Evolutionary conservation across 2,329 filamentous ascomycete genomes (phyloP), one percentile per base, ranked within the genome.

Genomic region (Plectosphaerella cucumerina): DNA sequence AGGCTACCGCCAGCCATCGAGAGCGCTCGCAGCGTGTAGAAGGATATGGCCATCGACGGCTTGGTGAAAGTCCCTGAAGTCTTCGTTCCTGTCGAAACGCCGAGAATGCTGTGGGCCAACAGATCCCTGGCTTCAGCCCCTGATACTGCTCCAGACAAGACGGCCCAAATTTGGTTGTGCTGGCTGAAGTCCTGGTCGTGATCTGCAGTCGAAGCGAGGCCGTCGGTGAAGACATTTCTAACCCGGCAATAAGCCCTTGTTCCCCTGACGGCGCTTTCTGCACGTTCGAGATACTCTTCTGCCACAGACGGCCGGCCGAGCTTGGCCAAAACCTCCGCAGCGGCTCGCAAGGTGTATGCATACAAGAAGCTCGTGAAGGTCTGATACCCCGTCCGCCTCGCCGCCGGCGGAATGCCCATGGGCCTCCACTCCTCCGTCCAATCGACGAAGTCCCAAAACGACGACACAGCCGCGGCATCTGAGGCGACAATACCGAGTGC

Each of bases 371-470:
- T 52, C 43, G 56, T 56, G 37, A 52, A 58, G 4, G 56, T 58
- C 21, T 53, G 53, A 4, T 63, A 49, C 45, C 71, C 71, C 2
- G 66, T 64, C 12, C 57, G 58, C 9, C 66, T 58, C 4, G 66
- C 70, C 0, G 69, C 65, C 0, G 66, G 67, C 0, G 71, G 70
- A 0, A 73, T 69, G 4, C 71, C 71, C 44, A 69, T 50, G 3
- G 56, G 56, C 10, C 50, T 52, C 60, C 59, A 64, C 6, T 57
- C 44, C 1, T 53, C 48, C 5, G 61, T 58, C 68, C 67, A 70
- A 49, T 70, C 68, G 3, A 69, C 66, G 45, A 65, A 70, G 44
- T 68, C 60, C 67, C 67, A 70, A 10, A 56, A 42, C 61, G 0
- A 62, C 5, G 59, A 0, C 65, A 56, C 60, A 22, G 59, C 53